These are phyloP conservation scores for Neospora caninum DNA, from an alignment of 169 alveolate species.

Conservation along the genomic window DNA sequence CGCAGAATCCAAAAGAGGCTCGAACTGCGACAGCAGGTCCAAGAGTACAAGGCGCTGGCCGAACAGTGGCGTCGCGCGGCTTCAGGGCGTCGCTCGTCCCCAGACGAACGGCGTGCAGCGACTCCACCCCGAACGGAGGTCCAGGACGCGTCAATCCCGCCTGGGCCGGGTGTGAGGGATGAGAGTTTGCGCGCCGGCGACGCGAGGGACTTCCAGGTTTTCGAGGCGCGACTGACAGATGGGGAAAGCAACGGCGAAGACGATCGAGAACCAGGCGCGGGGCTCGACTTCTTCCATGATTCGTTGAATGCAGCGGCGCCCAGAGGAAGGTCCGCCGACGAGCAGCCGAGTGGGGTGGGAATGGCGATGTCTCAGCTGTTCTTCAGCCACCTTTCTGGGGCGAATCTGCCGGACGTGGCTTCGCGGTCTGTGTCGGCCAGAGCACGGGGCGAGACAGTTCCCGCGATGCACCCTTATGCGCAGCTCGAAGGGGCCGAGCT, in stretches of 20 bases:
- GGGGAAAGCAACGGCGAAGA: constrained; percentile 15
- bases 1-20: not conserved
- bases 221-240: constrained; percentile 20
- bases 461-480: not conserved
- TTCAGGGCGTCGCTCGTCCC: not conserved
- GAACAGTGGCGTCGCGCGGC: constrained; percentile 11
- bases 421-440: not conserved
- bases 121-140: not conserved
- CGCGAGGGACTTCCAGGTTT: not conserved
- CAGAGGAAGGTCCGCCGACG: too few relatives aligned
- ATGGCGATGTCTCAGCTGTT: not conserved
- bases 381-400: not conserved
- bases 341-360: constrained; percentile 4
- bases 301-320: not conserved
- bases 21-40: constrained; percentile 10
- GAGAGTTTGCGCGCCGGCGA: not conserved
- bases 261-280: not conserved
- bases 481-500: not conserved
- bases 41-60: not conserved
- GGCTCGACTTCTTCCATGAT: not conserved
- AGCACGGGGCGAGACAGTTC: not conserved
- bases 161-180: not conserved
- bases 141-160: not conserved
- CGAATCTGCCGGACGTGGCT: not conserved
- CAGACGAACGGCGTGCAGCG: not conserved